Evolutionary conservation across 2,329 filamentous ascomycete species (phyloP).

Genomic region (Exophiala spinifera): DNA sequence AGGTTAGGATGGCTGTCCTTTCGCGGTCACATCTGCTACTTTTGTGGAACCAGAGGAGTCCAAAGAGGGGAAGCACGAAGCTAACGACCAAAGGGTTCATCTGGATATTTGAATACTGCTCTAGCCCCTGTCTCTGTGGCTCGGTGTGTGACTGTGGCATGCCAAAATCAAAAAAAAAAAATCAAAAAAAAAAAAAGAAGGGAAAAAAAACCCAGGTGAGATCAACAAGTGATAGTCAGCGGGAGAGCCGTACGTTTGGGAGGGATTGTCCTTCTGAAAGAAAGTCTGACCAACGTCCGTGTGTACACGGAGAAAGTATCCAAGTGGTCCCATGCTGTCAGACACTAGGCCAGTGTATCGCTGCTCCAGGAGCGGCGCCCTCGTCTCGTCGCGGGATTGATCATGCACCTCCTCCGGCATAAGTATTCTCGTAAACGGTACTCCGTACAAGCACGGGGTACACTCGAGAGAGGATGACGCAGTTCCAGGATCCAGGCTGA

Average conservation of each 20-base stretch:
- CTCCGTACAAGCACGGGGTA: neutral
- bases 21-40: neutral
- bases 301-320: neutral
- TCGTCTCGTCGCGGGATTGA: no score
- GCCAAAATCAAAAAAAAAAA: neutral
- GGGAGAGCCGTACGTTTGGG: neutral
- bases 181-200: no score
- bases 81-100: no score
- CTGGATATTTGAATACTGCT: no score
- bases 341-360: neutral
- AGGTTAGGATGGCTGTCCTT: neutral
- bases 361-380: no score
- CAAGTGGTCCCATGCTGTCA: neutral
- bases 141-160: no score
- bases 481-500: slow-evolving; percentile 5
- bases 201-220: no score
- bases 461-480: slow-evolving; percentile 10
- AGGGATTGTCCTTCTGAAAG: neutral
- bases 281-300: neutral
- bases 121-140: no score
- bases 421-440: no score
- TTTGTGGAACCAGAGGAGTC: neutral
- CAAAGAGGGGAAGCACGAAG: no score
- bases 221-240: neutral
- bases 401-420: no score